Evolutionary conservation across 495 filamentous ascomycete genomes (phyloP), one percentile per base, ranked within the genome.

Genomic region (Neurospora intermedia): DNA sequence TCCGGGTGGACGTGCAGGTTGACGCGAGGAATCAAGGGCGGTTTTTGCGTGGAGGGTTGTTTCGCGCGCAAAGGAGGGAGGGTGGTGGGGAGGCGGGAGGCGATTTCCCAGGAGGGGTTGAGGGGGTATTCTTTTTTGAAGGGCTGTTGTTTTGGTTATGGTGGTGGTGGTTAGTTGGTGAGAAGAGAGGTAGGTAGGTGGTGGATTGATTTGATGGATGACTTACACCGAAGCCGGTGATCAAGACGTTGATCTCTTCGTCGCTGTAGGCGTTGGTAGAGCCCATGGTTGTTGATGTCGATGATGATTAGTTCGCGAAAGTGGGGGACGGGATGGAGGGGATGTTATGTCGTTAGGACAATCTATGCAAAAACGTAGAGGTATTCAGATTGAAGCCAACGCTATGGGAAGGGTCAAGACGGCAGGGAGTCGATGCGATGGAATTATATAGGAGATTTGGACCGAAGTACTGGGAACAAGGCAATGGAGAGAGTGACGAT

Each of bases 181-280:
- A n/a, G 43, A n/a, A 45, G 18, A 7, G 10, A 31, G 23, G n/a
- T n/a, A 48, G 40, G 42, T 41, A 38, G 66, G 62, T 20, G 41
- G 6, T 31, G 41, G 6, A n/a, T n/a, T n/a, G n/a, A n/a, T n/a
- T n/a, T n/a, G n/a, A 3, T 71, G 1, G 31, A 40, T 18, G 48
- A 84, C 89, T 79, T 84, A 93, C 91, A 48, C 86, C 89, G 75
- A 93, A 94, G 41, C 91, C 91, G 18, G 91, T 93, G 73, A 94
- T 85, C 59, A 93, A 79, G 48, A 94, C 89, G 27, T 84, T 91
- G 76, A 93, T 80, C 76, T 91, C 88, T 42, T 87, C 81, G 48
- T 83, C 69, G 42, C 66, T 73, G 66, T 76, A 75, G 46, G 66
- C 42, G 70, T 73, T 76, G 18, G 78, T 75, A n/a, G 83, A 85